Evolutionary conservation across 352 stramenopile species (phyloP), one percentile per base, ranked within the genome.

Genomic region (Elongisporangium anandrum): DNA sequence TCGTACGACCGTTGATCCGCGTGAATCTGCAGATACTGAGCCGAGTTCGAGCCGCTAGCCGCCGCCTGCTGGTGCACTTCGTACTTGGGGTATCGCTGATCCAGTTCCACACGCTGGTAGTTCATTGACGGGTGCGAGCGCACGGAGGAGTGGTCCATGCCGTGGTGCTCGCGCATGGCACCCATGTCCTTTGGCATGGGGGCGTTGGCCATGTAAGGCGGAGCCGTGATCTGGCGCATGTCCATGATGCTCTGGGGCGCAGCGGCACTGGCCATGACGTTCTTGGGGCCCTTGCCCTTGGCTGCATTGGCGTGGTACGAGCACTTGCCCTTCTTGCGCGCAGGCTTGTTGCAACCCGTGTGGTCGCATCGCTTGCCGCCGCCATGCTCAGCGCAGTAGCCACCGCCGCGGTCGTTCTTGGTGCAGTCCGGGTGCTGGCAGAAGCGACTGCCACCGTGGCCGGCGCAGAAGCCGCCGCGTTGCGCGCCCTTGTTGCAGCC

Each of bases 241-340:
- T 91, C 79, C 79, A 91, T 93, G 67, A 92, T 90, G 64, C 75
- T 69, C 55, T 81, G 74, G 26, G 79, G 77, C 34, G 66, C 54
- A 6, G 58, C 63, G 12, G 55, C 60, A 10, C 59, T 58, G 6
- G 61, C 55, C 0, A 77, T 54, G 20, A 76, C 61, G 51, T 88
- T 77, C 65, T 90, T 90, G 0, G 74, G 62, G 2, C 72, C 48
- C 63, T 92, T 92, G 49, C 68, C 69, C 76, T 92, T 92, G 61
- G 77, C 73, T 24, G 78, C 79, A 23, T 92, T 92, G 3, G 79
- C 82, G 59, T 96, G 88, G 65, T 87, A 84, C 34, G 86, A 94
- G 72, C 88, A 96, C 65, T 92, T 92, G 52, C 88, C 88, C 64
- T 91, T 87, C 64, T 93, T 92, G 23, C 88, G 81, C 29, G 84